A percentile compares a stretch with the other conserved stretches of the same genome.
These are phyloP conservation scores for Fusarium neocosmosporiellum DNA, from an alignment of 2,329 filamentous ascomycete species.

Conservation along the genomic window DNA sequence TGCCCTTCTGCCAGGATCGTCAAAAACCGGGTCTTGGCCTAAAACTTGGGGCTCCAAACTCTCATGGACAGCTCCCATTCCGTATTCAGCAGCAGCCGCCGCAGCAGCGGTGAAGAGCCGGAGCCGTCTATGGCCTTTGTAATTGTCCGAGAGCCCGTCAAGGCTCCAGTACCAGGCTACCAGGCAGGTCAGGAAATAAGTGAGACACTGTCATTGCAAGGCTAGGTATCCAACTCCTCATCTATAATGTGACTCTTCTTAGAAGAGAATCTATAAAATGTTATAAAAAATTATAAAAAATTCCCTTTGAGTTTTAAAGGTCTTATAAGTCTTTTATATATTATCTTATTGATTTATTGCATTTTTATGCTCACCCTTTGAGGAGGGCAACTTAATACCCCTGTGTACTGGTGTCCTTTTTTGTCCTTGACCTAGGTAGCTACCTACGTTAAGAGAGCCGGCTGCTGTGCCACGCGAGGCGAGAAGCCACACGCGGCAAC, in stretches of 20 bases:
- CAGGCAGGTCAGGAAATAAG: neutral
- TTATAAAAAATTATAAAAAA: neutral
- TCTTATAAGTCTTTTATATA: neutral
- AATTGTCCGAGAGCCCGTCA: neutral
- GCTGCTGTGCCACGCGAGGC: neutral
- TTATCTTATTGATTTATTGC: neutral
- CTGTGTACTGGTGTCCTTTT: neutral
- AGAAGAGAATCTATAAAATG: neutral
- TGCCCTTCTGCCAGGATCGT: neutral
- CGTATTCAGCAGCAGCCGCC: neutral
- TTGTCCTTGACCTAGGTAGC: neutral
- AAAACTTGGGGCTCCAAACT: neutral
- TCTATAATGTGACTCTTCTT: neutral
- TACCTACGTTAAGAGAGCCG: neutral
- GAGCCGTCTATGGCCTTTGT: neutral
- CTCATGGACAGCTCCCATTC: neutral
- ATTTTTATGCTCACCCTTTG: neutral
- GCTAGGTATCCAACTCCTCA: too few species aligned
- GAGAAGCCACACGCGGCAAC: neutral
- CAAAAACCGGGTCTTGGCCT: constrained; percentile 6
- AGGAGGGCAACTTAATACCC: neutral
- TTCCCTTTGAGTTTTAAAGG: neutral
- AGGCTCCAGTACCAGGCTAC: too few species aligned
- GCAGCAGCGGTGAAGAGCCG: neutral
- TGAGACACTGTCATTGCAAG: neutral